Conservation (phyloP, 306 rosid genomes). For the Argentina anserina region DNA sequence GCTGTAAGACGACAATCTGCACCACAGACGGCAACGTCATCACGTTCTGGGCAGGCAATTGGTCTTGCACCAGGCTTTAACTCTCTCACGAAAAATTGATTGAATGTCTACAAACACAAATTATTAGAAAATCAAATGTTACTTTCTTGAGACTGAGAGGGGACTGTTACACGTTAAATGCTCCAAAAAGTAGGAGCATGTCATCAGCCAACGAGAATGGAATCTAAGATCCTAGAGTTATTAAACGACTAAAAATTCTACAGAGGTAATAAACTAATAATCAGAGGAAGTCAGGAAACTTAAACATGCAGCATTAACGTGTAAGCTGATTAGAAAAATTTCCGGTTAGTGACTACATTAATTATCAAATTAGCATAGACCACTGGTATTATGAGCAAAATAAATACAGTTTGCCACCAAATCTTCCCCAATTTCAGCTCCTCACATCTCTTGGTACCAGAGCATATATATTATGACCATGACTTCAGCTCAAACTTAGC, state of each 20-base stretch:
- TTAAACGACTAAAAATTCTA: too few relatives aligned
- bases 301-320: neutral
- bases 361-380: neutral
- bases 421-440: neutral
- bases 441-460: neutral
- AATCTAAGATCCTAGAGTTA: neutral
- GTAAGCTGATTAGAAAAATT: neutral
- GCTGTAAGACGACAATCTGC: slow-evolving; percentile 94
- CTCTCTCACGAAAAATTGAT: slow-evolving; percentile 87
- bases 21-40: slow-evolving; percentile 77
- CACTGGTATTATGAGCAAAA: neutral
- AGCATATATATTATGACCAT: neutral
- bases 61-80: slow-evolving; percentile 84
- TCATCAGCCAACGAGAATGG: neutral
- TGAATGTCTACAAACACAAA: slow-evolving; percentile 67
- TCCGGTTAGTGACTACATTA: too few relatives aligned
- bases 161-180: neutral
- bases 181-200: neutral
- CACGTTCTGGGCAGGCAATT: slow-evolving; percentile 50
- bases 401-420: too few relatives aligned
- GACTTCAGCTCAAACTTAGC: neutral
- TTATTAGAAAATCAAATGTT: neutral
- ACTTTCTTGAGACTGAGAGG: neutral
- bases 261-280: too few relatives aligned
- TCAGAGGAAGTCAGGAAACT: too few relatives aligned